A percentile compares a stretch with the other conserved stretches of the same genome.
phyloP scores from a whole-genome alignment of 345 rosid species.

The Linum usitatissimum region DNA sequence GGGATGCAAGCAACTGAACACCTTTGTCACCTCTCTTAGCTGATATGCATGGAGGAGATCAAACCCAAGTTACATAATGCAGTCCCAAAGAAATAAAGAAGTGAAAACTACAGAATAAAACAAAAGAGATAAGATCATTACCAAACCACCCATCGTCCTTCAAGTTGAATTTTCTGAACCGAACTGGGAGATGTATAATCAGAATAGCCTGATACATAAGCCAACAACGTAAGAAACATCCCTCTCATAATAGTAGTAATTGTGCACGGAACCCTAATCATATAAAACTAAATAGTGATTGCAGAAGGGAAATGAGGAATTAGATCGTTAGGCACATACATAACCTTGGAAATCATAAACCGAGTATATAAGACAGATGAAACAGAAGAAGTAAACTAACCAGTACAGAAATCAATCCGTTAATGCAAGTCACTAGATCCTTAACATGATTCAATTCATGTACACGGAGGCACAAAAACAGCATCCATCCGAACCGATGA shows the following conservation, averaged over 20 bases:
- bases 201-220: constrained; percentile 59
- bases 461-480: constrained; percentile 81
- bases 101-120: not conserved
- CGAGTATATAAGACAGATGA: not conserved
- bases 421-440: constrained; percentile 79
- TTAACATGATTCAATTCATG: constrained; percentile 74
- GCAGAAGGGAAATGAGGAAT: not conserved
- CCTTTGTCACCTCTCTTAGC: constrained; percentile 67
- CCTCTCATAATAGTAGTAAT: not conserved
- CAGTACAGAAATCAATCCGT: constrained; percentile 82
- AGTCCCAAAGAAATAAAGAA: constrained; percentile 2
- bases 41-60: constrained; percentile 23
- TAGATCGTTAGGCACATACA: not conserved
- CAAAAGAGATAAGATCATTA: constrained; percentile 25
- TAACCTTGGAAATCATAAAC: not conserved
- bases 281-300: not conserved
- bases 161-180: constrained; percentile 60
- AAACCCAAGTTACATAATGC: not conserved
- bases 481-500: constrained; percentile 88
- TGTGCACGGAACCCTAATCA: not conserved
- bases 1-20: constrained; percentile 74
- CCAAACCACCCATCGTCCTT: constrained; percentile 56
- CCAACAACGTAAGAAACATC: not conserved
- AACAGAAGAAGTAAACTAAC: constrained; percentile 34
- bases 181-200: constrained; percentile 70